A percentile compares a stretch with the other conserved stretches of the same genome.
Evolutionary conservation across 768 basidiomycete species (phyloP).

Genomic region (Mycena vulgaris): DNA sequence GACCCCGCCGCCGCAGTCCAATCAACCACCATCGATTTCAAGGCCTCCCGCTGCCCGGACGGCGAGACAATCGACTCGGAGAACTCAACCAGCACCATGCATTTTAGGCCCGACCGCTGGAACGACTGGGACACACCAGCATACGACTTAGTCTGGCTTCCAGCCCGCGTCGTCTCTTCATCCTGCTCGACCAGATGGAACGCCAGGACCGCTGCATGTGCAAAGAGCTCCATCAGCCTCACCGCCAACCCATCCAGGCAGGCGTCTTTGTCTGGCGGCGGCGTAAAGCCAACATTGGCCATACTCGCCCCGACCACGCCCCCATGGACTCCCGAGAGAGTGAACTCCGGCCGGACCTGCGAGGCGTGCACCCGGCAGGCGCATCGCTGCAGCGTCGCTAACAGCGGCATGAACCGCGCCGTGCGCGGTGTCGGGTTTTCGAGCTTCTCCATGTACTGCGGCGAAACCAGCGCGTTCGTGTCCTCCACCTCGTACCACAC

Average conservation of each 20-base stretch:
- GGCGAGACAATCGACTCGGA: slow-evolving; percentile 29
- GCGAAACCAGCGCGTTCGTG: slow-evolving; percentile 21
- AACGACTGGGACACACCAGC: slow-evolving; percentile 23
- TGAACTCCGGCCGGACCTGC: slow-evolving; percentile 27
- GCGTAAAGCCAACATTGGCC: slow-evolving; percentile 27
- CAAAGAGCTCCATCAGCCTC: slow-evolving; percentile 26
- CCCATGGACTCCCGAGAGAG: slow-evolving; percentile 13
- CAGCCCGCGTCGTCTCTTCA: slow-evolving; percentile 20
- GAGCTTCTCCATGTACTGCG: slow-evolving; percentile 31
- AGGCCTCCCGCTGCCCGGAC: slow-evolving; percentile 20
- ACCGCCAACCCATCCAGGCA: slow-evolving; percentile 25
- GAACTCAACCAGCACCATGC: slow-evolving; percentile 31
- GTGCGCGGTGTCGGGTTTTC: slow-evolving; percentile 28
- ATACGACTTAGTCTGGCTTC: slow-evolving; percentile 30
- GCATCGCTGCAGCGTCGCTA: slow-evolving; percentile 27
- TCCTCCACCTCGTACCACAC: slow-evolving; percentile 32
- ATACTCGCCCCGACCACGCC: slow-evolving; percentile 26
- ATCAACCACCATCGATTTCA: slow-evolving; percentile 29
- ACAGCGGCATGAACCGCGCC: slow-evolving; percentile 26
- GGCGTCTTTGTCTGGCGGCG: slow-evolving; percentile 24
- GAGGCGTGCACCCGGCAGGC: slow-evolving; percentile 28
- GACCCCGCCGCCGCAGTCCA: slow-evolving; percentile 22
- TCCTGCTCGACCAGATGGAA: slow-evolving; percentile 30
- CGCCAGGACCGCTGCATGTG: slow-evolving; percentile 27
- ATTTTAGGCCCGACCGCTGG: slow-evolving; percentile 29